A percentile compares a stretch with the other conserved stretches of the same genome.
Conservation (phyloP, 305 asterid species). For the Caryopteris hybrid region DNA sequence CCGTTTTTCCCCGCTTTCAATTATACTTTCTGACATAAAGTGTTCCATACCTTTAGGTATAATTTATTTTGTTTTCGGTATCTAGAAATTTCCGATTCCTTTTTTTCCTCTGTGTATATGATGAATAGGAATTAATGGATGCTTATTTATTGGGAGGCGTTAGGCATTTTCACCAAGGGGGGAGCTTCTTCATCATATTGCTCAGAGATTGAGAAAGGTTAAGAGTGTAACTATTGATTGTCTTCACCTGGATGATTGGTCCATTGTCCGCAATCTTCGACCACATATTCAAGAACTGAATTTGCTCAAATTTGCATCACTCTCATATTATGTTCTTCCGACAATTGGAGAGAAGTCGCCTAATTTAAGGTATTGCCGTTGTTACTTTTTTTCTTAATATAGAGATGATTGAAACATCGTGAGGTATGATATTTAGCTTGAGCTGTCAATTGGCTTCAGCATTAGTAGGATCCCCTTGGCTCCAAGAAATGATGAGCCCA, state of each 20-base stretch:
- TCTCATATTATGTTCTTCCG: constrained; percentile 38
- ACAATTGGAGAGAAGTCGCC: constrained; percentile 53
- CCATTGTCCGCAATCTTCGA: constrained; percentile 39
- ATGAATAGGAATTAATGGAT: constrained; percentile 1
- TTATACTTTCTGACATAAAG: no score
- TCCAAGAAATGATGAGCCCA: background rate
- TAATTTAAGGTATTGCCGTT: constrained; percentile 48
- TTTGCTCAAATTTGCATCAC: constrained; percentile 63
- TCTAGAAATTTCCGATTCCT: background rate
- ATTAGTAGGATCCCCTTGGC: background rate
- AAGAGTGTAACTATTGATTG: constrained; percentile 56
- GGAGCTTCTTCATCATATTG: constrained; percentile 38
- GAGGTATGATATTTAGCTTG: background rate
- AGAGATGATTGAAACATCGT: background rate
- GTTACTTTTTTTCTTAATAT: background rate
- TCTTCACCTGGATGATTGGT: constrained; percentile 42
- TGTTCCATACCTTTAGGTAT: background rate
- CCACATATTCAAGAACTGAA: constrained; percentile 48
- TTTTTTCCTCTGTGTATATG: background rate
- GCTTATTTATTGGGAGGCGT: constrained; percentile 12
- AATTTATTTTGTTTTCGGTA: background rate
- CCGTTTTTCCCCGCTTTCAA: background rate
- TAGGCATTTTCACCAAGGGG: constrained; percentile 59
- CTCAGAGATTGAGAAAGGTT: constrained; percentile 31
- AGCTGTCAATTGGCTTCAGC: background rate